These are phyloP conservation scores for Gentiana straminea DNA, from an alignment of 257 asterid species.

Conservation along the genomic window DNA sequence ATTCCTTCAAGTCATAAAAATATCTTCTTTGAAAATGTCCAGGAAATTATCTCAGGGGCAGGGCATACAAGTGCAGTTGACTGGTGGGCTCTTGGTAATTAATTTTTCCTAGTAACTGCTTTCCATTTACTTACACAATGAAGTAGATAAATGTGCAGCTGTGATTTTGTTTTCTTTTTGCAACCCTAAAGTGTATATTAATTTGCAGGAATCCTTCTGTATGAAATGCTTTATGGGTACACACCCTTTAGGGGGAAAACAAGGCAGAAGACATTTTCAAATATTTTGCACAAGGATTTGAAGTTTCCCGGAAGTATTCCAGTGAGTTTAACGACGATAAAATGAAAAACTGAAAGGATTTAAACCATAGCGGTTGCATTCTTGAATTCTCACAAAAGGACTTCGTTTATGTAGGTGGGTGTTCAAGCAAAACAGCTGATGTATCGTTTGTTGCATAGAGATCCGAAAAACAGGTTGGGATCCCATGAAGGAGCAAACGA, in stretches of 20 bases:
- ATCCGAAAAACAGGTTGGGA: conserved; percentile 88
- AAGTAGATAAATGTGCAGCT: no score
- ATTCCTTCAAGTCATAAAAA: not conserved
- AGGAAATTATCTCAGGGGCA: conserved; percentile 94
- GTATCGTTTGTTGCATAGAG: conserved; percentile 80
- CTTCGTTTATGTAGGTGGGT: conserved; percentile 48
- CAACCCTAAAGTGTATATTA: not conserved
- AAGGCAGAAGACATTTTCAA: conserved; percentile 90
- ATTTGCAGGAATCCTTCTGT: conserved; percentile 66
- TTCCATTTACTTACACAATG: no score
- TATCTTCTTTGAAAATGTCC: conserved; percentile 9
- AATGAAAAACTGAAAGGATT: no score
- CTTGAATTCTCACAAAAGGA: no score
- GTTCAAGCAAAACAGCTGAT: conserved; percentile 83
- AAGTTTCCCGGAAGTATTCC: conserved; percentile 80
- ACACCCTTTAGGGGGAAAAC: conserved; percentile 98
- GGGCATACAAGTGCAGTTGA: conserved; percentile 98
- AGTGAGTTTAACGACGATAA: conserved; percentile 22
- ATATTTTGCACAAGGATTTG: conserved; percentile 79
- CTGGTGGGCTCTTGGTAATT: conserved; percentile 99
- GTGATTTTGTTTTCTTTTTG: no score
- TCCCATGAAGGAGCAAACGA: conserved; percentile 89
- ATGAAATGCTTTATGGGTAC: conserved; percentile 92
- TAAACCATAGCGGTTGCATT: no score
- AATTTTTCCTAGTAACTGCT: conserved; percentile 2